Percentiles rank a stretch among this genome's conserved stretches.
phyloP scores from a whole-genome alignment of 805 yeast genomes.

The Sugiyamaella smithiae region DNA sequence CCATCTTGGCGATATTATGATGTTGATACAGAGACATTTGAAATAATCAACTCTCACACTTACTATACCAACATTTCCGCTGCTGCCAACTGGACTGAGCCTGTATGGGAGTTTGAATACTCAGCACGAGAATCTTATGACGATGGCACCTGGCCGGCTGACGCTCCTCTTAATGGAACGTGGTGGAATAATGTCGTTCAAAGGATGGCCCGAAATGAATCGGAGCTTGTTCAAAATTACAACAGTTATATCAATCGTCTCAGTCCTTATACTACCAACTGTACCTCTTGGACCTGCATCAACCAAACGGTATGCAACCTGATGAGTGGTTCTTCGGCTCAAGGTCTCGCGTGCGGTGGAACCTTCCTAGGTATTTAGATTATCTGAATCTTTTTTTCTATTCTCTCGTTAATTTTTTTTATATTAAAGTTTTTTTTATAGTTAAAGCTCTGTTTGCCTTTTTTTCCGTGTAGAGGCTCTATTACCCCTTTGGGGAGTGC shows the following conservation, averaged over 20 bases:
- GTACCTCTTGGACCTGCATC: neutral
- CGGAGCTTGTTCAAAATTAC: neutral
- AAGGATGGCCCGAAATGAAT: neutral
- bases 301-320: neutral
- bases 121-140: slow-evolving; percentile 52
- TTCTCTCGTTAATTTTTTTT: too few species aligned
- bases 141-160: slow-evolving; percentile 48
- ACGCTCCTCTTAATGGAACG: slow-evolving; percentile 61
- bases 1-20: slow-evolving; percentile 74
- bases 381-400: too few species aligned
- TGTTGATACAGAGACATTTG: slow-evolving; percentile 59
- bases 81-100: slow-evolving; percentile 40
- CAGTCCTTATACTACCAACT: neutral
- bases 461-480: neutral
- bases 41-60: slow-evolving; percentile 55
- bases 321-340: neutral
- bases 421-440: too few species aligned
- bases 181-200: slow-evolving; percentile 50
- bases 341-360: neutral
- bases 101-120: slow-evolving; percentile 62
- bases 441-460: neutral
- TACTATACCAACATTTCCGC: slow-evolving; percentile 59
- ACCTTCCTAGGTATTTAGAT: neutral
- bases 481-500: neutral
- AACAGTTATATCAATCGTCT: neutral